Evolutionary conservation across 495 filamentous ascomycete genomes (phyloP).

Genomic region (Aspergillus baeticus): DNA sequence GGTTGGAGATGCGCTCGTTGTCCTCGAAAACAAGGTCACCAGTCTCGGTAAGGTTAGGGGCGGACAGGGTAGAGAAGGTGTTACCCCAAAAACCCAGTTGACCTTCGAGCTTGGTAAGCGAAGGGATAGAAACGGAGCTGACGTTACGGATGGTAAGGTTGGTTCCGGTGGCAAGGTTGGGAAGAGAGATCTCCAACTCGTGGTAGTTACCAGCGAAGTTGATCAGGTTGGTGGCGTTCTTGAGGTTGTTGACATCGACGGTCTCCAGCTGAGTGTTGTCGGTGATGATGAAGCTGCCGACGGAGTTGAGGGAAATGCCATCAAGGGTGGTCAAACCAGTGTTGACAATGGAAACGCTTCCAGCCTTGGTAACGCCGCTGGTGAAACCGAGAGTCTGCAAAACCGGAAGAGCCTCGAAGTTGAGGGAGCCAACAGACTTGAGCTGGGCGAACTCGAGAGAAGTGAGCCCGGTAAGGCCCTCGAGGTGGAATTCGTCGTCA

Average conservation of each 20-base stretch:
- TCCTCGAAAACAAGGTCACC: slow-evolving; percentile 77
- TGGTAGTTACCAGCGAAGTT: slow-evolving; percentile 61
- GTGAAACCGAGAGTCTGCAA: slow-evolving; percentile 67
- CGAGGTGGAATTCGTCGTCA: slow-evolving; percentile 63
- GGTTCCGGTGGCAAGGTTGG: slow-evolving; percentile 71
- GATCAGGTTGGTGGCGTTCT: slow-evolving; percentile 58
- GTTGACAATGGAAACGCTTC: slow-evolving; percentile 71
- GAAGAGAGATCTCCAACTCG: slow-evolving; percentile 66
- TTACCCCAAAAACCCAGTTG: slow-evolving; percentile 83
- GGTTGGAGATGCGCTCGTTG: slow-evolving; percentile 74
- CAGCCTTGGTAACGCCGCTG: slow-evolving; percentile 60
- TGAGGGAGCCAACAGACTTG: slow-evolving; percentile 58
- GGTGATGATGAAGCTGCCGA: slow-evolving; percentile 68
- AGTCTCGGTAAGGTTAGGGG: slow-evolving; percentile 77
- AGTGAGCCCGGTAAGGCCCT: slow-evolving; percentile 63
- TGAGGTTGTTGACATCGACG: slow-evolving; percentile 68
- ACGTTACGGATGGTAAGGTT: slow-evolving; percentile 91
- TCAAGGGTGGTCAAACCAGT: slow-evolving; percentile 72
- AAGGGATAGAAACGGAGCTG: slow-evolving; percentile 68
- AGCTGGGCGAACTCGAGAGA: slow-evolving; percentile 63
- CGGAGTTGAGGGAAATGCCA: slow-evolving; percentile 71
- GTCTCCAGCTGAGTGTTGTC: slow-evolving; percentile 72
- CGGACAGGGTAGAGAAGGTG: slow-evolving; percentile 63
- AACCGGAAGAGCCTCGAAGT: slow-evolving; percentile 70
- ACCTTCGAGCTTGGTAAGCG: slow-evolving; percentile 72